Conservation (phyloP, 768 basidiomycete genomes). For the Daedaleopsis nitida region DNA sequence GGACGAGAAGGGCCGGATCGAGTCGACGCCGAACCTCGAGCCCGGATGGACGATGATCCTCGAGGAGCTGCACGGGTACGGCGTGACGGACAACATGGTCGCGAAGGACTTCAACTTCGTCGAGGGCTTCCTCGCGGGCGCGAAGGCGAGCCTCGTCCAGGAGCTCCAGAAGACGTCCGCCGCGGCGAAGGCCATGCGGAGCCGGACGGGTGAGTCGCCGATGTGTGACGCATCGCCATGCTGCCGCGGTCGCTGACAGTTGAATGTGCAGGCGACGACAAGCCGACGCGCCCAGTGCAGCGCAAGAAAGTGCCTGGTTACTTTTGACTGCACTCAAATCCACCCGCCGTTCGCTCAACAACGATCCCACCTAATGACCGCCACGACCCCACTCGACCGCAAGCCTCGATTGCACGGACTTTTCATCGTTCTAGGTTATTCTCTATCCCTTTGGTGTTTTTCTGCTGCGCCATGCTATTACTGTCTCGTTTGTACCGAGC, state of each 20-base stretch:
- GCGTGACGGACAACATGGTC: slow-evolving; percentile 35
- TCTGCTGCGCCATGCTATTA: neutral
- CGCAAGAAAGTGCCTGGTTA: neutral
- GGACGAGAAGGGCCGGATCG: slow-evolving; percentile 49
- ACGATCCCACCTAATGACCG: neutral
- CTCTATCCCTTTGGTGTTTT: neutral
- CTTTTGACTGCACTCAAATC: neutral
- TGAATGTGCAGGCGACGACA: neutral
- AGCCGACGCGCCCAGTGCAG: slow-evolving; percentile 1
- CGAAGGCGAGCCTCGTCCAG: slow-evolving; percentile 21
- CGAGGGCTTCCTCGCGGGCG: slow-evolving; percentile 31
- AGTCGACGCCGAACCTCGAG: slow-evolving; percentile 55
- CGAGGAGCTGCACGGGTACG: slow-evolving; percentile 42
- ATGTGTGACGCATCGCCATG: neutral
- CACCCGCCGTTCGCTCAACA: neutral
- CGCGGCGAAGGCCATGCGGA: neutral
- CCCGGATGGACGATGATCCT: slow-evolving; percentile 49
- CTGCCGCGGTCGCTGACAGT: neutral
- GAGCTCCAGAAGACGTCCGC: slow-evolving; percentile 17
- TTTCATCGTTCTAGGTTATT: neutral
- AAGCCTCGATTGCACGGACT: neutral
- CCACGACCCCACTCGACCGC: neutral
- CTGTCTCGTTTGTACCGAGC: neutral
- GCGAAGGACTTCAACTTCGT: slow-evolving; percentile 39
- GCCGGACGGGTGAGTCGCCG: slow-evolving; percentile 3